A percentile compares a stretch with the other conserved stretches of the same genome.
Evolutionary conservation across 2,329 filamentous ascomycete genomes (phyloP).

Genomic region (Alternaria arbusti): DNA sequence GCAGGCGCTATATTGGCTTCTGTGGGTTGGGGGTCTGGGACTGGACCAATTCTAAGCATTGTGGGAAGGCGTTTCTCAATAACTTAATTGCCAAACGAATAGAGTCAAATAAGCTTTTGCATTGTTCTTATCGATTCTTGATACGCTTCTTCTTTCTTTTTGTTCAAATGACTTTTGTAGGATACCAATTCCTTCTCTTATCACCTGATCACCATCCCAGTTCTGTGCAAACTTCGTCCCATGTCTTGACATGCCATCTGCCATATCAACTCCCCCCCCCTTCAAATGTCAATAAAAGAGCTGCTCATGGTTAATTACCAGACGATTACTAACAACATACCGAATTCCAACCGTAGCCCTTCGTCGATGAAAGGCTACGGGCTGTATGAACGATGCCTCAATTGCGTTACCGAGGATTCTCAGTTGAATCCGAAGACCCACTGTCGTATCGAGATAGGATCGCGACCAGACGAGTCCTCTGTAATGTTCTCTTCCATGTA

Average conservation of each 20-base stretch:
- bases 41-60: background rate
- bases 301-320: background rate
- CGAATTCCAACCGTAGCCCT: background rate
- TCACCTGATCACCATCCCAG: background rate
- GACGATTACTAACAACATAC: background rate
- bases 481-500: background rate
- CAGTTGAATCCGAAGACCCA: constrained; percentile 4
- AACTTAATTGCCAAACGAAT: background rate
- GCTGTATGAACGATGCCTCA: background rate
- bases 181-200: background rate
- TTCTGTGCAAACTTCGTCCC: background rate
- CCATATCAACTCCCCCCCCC: background rate
- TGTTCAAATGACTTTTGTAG: background rate
- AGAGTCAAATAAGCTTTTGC: background rate
- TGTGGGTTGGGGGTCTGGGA: background rate
- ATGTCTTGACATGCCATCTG: background rate
- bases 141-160: background rate
- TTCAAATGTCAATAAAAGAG: background rate
- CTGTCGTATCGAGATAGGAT: constrained; percentile 1
- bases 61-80: background rate
- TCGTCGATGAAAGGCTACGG: background rate
- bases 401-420: background rate
- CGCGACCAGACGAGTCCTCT: background rate
- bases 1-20: background rate
- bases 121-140: background rate